Evolutionary conservation across 2,329 filamentous ascomycete species (phyloP).

Genomic region (Dichotomopilus funicola): DNA sequence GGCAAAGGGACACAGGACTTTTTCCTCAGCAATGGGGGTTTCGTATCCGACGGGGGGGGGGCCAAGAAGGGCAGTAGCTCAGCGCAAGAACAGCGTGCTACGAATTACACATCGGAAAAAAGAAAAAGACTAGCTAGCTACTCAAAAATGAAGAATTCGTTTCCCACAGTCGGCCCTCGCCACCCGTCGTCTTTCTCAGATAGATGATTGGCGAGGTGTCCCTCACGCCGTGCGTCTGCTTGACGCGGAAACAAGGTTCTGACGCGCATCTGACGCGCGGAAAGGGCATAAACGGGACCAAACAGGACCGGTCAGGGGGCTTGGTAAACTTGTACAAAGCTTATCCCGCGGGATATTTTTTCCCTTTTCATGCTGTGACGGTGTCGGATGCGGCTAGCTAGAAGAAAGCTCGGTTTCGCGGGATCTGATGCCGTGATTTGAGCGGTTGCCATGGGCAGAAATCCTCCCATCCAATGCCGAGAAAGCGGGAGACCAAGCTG

Average conservation of each 20-base stretch:
- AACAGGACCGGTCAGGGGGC: too few relatives aligned
- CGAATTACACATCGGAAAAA: neutral
- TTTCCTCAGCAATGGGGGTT: conserved; percentile 13
- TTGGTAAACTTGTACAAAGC: too few relatives aligned
- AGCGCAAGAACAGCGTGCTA: neutral
- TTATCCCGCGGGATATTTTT: too few relatives aligned
- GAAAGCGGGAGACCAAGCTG: conserved; percentile 2
- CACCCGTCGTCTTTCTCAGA: neutral
- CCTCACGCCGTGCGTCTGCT: neutral
- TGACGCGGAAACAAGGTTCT: too few relatives aligned
- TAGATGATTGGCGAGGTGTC: neutral
- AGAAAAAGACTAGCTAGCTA: too few relatives aligned
- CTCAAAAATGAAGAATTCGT: neutral
- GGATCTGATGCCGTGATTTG: too few relatives aligned
- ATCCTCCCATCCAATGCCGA: neutral
- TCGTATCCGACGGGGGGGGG: neutral
- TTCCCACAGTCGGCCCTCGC: neutral
- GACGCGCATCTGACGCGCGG: too few relatives aligned
- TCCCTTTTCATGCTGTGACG: too few relatives aligned
- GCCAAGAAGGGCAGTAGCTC: neutral
- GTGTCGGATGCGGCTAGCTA: too few relatives aligned
- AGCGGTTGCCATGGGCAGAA: too few relatives aligned
- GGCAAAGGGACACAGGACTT: conserved; percentile 16
- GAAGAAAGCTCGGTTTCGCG: neutral
- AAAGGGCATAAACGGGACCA: too few relatives aligned